Base-by-base conservation (phyloP, 192 early-diverging fungal genomes). In the Coemansia sp. region DNA sequence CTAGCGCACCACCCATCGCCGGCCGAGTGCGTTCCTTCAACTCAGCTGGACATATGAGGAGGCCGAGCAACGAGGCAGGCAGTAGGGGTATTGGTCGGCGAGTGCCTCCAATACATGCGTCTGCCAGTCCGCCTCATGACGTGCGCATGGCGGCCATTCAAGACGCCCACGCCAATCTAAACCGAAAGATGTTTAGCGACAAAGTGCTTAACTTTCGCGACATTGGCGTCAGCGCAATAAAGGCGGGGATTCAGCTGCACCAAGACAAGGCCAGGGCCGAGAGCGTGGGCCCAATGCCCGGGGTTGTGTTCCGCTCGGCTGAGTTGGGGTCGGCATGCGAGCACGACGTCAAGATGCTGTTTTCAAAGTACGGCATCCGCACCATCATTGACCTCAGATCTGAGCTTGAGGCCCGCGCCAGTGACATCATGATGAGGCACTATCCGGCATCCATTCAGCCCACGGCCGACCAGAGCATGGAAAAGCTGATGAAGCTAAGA, bases 341-440 rank as follows among this genome's bases (percentile, higher is more conserved):
- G 64, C 69, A 71, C 39, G 85, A 86, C 70, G 75, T 82, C 62
- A 74, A 80, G 57, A 77, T 63, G 65, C 55, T 86, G 65, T 72
- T 79, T 43, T 78, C 76, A 10, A 68, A 75, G 36, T 78, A 80
- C 52, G 78, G 85, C n/a, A 82, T 86, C 57, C 80, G 78, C 34
- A 86, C 85, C 1, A 86, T 86, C 70, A 80, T 86, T 27, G 85
- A 86, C 39, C 73, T 86, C 58, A 61, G 85, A 40, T 82, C 80
- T 2, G 80, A 86, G 64, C 64, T 80, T 13, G 85, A 82, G 73
- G 74, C 74, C 1, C 72, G 75, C 11, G 74, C 78, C 47, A 83
- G 70, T 70, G 75, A 79, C 66, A 84, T 80, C 31, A 68, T 84
- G 62, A 67, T 71, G 39, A 34, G 64, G n/a, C 78, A 84, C 68